Conservation (phyloP, 345 rosid genomes). For the Odontarrhena argentea region DNA sequence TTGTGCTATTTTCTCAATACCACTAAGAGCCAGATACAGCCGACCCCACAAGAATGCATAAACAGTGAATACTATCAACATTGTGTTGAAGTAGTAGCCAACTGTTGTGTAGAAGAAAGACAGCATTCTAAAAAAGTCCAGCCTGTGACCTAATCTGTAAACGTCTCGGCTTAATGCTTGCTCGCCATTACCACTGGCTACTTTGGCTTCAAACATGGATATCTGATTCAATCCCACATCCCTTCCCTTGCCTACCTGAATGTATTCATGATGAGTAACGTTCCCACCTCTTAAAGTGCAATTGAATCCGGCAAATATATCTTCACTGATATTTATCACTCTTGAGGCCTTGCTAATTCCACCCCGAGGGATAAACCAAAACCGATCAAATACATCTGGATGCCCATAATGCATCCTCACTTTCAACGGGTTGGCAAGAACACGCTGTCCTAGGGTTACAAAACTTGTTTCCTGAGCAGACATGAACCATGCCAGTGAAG, state of each 20-base stretch:
- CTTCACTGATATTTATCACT: slow-evolving; percentile 96
- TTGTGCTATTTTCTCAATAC: slow-evolving; percentile 74
- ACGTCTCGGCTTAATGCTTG: slow-evolving; percentile 97
- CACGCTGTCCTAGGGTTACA: slow-evolving; percentile 97
- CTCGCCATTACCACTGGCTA: slow-evolving; percentile 99
- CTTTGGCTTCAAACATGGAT: slow-evolving; percentile 98
- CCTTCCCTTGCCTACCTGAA: slow-evolving; percentile 98
- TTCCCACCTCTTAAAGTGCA: slow-evolving; percentile 98
- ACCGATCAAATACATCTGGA: slow-evolving; percentile 97
- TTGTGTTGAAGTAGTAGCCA: slow-evolving; percentile 93
- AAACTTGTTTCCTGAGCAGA: slow-evolving; percentile 88
- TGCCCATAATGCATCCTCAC: slow-evolving; percentile 98
- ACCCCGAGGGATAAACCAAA: slow-evolving; percentile 96
- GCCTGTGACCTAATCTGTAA: slow-evolving; percentile 92
- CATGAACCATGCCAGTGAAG: slow-evolving; percentile 94
- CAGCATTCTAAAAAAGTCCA: slow-evolving; percentile 95
- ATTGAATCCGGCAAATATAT: slow-evolving; percentile 98
- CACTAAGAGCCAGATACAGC: slow-evolving; percentile 88
- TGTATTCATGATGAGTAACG: slow-evolving; percentile 95
- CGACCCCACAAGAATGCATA: slow-evolving; percentile 97
- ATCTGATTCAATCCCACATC: slow-evolving; percentile 97
- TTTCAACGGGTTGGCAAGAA: slow-evolving; percentile 93
- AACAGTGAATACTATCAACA: slow-evolving; percentile 87
- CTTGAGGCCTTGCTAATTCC: slow-evolving; percentile 97
- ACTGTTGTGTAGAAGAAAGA: slow-evolving; percentile 94